phyloP scores from a whole-genome alignment of 805 yeast genomes.

The Candida awuae region DNA sequence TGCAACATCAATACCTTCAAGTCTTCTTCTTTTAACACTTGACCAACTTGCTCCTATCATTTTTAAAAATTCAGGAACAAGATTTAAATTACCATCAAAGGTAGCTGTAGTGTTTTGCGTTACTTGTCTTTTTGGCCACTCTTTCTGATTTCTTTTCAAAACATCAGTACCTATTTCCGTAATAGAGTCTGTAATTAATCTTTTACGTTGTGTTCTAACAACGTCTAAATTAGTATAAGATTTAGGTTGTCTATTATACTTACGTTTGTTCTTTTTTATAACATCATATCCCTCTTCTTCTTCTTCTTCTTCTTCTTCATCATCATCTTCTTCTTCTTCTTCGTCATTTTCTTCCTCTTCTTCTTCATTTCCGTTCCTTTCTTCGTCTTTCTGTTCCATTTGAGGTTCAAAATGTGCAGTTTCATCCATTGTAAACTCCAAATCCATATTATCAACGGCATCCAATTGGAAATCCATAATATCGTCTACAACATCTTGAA shows the following conservation, averaged over 20 bases:
- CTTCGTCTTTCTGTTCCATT: background rate
- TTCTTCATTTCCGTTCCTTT: constrained; percentile 11
- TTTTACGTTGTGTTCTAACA: constrained; percentile 40
- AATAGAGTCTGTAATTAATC: constrained; percentile 36
- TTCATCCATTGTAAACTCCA: constrained; percentile 37
- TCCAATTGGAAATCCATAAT: constrained; percentile 11
- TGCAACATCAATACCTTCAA: background rate
- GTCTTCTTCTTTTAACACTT: constrained; percentile 12
- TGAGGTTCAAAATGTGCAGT: constrained; percentile 4
- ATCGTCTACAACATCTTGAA: constrained; percentile 1
- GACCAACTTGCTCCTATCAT: constrained; percentile 14
- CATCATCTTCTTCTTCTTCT: constrained; percentile 10
- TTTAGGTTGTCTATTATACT: background rate
- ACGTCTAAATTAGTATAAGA: constrained; percentile 32
- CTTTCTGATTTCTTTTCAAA: constrained; percentile 26
- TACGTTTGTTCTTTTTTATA: background rate
- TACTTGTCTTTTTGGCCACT: constrained; percentile 16
- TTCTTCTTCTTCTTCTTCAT: constrained; percentile 6
- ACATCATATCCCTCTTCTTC: constrained; percentile 24
- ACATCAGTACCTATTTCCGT: constrained; percentile 38
- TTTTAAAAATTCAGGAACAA: constrained; percentile 8
- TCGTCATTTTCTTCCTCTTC: constrained; percentile 18
- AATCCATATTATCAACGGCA: constrained; percentile 33
- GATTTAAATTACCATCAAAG: background rate
- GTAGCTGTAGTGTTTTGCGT: background rate